phyloP scores from a whole-genome alignment of 352 stramenopile species.

The Phytopythium kandeliae region DNA sequence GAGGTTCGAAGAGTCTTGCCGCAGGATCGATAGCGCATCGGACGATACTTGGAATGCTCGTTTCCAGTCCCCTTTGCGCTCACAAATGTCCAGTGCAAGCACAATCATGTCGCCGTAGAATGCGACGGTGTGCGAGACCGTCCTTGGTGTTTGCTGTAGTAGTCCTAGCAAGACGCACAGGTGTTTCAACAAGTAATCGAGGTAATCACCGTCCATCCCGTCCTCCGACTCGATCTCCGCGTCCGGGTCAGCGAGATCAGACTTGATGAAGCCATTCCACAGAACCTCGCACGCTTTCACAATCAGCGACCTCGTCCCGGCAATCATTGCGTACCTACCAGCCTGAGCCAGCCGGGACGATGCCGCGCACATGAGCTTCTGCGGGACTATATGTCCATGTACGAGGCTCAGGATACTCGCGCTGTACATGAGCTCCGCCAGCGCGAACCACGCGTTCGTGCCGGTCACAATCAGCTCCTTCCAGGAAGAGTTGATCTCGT shows the following conservation, averaged over 20 bases:
- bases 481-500: conserved; percentile 10
- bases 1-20: conserved; percentile 9
- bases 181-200: conserved; percentile 15
- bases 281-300: conserved; percentile 52
- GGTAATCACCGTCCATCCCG: conserved; percentile 10
- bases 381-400: conserved; percentile 29
- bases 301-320: conserved; percentile 16
- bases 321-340: conserved; percentile 28
- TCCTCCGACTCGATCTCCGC: conserved; percentile 10
- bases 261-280: conserved; percentile 66
- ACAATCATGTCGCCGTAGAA: conserved; percentile 56
- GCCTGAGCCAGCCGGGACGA: conserved; percentile 52
- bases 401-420: conserved; percentile 43
- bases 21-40: conserved; percentile 15
- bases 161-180: conserved; percentile 18
- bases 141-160: conserved; percentile 12
- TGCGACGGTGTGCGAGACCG: neutral
- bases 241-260: conserved; percentile 15
- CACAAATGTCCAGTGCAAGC: conserved; percentile 45
- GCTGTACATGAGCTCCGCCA: conserved; percentile 56
- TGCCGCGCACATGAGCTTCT: conserved; percentile 42
- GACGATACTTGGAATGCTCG: conserved; percentile 33
- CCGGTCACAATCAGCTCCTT: conserved; percentile 13
- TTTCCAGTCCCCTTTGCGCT: conserved; percentile 39
- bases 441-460: conserved; percentile 64